A percentile compares a stretch with the other conserved stretches of the same genome.
These are phyloP conservation scores for Cyberlindnera veronae DNA, from an alignment of 805 yeast species.

Conservation along the genomic window DNA sequence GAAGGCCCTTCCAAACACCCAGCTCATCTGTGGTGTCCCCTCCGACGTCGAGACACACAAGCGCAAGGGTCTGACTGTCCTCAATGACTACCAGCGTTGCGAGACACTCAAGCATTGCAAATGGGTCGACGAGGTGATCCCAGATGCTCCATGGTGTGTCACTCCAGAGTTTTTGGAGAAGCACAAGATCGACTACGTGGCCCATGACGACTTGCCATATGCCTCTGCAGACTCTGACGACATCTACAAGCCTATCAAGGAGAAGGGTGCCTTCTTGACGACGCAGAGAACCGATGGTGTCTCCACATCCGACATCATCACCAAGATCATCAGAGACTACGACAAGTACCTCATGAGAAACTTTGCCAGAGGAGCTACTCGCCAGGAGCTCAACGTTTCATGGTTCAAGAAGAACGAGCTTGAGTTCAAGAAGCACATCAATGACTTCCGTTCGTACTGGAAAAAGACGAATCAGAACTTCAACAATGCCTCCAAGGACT, in stretches of 20 bases:
- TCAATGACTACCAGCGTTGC: slow-evolving; percentile 81
- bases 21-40: slow-evolving; percentile 88
- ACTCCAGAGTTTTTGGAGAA: slow-evolving; percentile 72
- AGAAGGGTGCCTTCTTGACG: slow-evolving; percentile 83
- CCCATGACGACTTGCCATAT: slow-evolving; percentile 96
- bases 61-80: slow-evolving; percentile 88
- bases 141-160: slow-evolving; percentile 94
- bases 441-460: slow-evolving; percentile 84
- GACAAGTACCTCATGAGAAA: slow-evolving; percentile 96
- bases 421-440: slow-evolving; percentile 87
- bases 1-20: slow-evolving; percentile 80
- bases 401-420: slow-evolving; percentile 97
- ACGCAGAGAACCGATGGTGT: slow-evolving; percentile 97
- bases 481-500: slow-evolving; percentile 73
- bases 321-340: slow-evolving; percentile 91
- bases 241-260: slow-evolving; percentile 88
- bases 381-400: slow-evolving; percentile 93
- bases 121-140: slow-evolving; percentile 97
- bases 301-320: slow-evolving; percentile 92
- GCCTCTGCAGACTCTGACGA: slow-evolving; percentile 88
- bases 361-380: slow-evolving; percentile 95
- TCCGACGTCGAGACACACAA: slow-evolving; percentile 88
- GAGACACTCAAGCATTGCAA: slow-evolving; percentile 90
- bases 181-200: slow-evolving; percentile 91
- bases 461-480: slow-evolving; percentile 65